Conservation (phyloP, 345 rosid genomes). For the Brassica napus region Da-Ae NC_063448.1:26597501-26598000, state of each 20-base stretch:
- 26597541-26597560: conserved; percentile 96
- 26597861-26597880: conserved; percentile 17
- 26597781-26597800: conserved; percentile 67
- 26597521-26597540: conserved; percentile 87
- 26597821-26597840: conserved; percentile 49
- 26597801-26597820: conserved; percentile 21
- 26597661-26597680: conserved; percentile 88
- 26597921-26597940: conserved; percentile 42
- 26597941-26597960: conserved; percentile 4
- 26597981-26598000: conserved; percentile 6
- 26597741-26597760: conserved; percentile 88
- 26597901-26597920: conserved; percentile 40
- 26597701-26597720: conserved; percentile 86
- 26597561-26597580: conserved; percentile 66
- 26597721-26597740: conserved; percentile 92
- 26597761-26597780: conserved; percentile 72
- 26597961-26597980: conserved; percentile 23
- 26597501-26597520: conserved; percentile 70
- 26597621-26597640: neutral
- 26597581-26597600: neutral
- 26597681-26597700: conserved; percentile 93
- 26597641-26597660: neutral
- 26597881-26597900: conserved; percentile 40
- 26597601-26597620: neutral
- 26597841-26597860: conserved; percentile 47